A percentile compares a stretch with the other conserved stretches of the same genome.
Evolutionary conservation across 139 green algal species (phyloP).

Genomic region (Chlorokybus atmophyticus): DNA sequence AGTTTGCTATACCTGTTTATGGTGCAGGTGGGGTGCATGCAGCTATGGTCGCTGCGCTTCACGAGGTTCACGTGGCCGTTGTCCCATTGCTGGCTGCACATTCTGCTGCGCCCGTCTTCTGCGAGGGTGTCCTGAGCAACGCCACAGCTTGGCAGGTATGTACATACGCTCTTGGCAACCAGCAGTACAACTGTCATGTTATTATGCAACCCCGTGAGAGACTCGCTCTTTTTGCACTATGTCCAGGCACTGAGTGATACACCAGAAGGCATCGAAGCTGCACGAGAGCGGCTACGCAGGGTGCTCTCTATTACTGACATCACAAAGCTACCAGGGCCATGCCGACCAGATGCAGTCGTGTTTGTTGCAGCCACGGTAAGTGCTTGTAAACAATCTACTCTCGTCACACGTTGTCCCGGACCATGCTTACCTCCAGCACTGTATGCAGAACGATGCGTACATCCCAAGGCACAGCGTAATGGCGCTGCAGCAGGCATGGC

Average conservation of each 20-base stretch:
- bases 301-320: slow-evolving; percentile 16
- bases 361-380: slow-evolving; percentile 9
- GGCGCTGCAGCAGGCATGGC: slow-evolving; percentile 20
- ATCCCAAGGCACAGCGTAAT: slow-evolving; percentile 20
- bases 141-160: slow-evolving; percentile 10
- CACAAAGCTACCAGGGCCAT: slow-evolving; percentile 9
- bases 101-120: slow-evolving; percentile 15
- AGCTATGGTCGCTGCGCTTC: slow-evolving; percentile 24
- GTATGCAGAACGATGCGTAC: slow-evolving; percentile 22
- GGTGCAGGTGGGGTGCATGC: slow-evolving; percentile 22
- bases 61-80: slow-evolving; percentile 8
- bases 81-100: slow-evolving; percentile 19
- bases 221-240: too few species aligned
- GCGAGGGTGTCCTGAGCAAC: slow-evolving; percentile 12
- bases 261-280: slow-evolving; percentile 4
- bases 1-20: too few species aligned
- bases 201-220: neutral
- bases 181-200: neutral
- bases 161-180: neutral
- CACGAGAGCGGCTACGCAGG: neutral
- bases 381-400: too few species aligned
- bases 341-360: slow-evolving; percentile 3
- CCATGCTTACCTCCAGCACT: neutral
- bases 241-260: too few species aligned
- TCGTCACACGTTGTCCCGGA: neutral